A percentile compares a stretch with the other conserved stretches of the same genome.
Conservation (phyloP, 306 rosid genomes). For the Citrullus amarus region DNA sequence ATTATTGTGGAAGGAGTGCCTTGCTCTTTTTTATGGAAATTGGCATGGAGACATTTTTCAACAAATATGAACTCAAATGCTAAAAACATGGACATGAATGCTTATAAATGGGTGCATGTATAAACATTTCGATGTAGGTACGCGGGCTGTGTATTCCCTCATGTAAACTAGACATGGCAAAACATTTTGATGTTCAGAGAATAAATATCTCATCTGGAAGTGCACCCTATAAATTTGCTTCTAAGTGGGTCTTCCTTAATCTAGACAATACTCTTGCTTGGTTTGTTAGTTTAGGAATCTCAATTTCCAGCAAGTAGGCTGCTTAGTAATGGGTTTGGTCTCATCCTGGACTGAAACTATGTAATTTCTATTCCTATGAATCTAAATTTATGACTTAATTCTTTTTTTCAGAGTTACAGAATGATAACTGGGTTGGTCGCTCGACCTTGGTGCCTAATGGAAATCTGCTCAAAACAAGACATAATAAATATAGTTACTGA, state of each 20-base stretch:
- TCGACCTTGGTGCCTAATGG: slow-evolving; percentile 84
- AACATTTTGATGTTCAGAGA: background rate
- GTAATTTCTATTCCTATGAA: background rate
- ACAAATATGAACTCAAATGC: background rate
- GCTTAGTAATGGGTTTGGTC: background rate
- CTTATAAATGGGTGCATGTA: background rate
- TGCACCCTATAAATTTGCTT: background rate
- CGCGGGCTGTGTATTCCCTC: background rate
- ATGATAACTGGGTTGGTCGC: slow-evolving; percentile 64
- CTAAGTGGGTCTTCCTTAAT: background rate
- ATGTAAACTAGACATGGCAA: background rate
- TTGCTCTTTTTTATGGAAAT: background rate
- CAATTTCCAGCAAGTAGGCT: background rate
- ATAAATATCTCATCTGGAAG: background rate
- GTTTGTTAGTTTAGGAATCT: background rate
- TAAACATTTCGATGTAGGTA: background rate
- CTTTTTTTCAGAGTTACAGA: slow-evolving; percentile 59
- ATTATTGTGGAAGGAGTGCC: background rate
- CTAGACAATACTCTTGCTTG: background rate
- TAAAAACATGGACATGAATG: background rate
- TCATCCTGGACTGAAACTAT: background rate
- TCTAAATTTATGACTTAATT: no score
- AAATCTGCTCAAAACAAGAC: slow-evolving; percentile 73
- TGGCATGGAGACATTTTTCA: background rate
- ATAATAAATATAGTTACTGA: slow-evolving; percentile 50